Evolutionary conservation across 306 rosid genomes (phyloP).

Genomic region (Gillenia trifoliata): DNA sequence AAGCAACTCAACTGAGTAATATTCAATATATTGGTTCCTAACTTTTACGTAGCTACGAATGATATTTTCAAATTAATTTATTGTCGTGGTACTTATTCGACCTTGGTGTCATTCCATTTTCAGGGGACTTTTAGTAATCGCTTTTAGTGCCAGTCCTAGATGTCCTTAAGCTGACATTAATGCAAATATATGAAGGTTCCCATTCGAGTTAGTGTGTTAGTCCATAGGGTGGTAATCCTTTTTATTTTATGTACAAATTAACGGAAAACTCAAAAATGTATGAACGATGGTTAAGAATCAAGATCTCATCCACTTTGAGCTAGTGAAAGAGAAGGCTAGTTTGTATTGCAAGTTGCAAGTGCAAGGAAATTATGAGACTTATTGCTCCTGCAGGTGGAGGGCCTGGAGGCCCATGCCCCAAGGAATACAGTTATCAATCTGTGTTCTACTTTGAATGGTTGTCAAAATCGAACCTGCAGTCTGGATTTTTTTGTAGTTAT

Average conservation of each 20-base stretch:
- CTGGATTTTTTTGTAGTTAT: neutral
- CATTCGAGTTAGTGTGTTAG: no score
- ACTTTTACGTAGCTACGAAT: neutral
- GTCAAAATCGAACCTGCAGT: neutral
- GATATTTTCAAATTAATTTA: neutral
- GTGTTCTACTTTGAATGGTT: neutral
- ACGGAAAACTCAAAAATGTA: no score
- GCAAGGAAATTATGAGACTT: neutral
- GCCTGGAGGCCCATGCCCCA: neutral
- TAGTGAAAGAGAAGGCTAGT: no score
- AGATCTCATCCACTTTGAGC: no score
- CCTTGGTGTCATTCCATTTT: neutral
- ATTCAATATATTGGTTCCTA: neutral
- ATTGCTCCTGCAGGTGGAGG: neutral
- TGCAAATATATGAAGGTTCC: neutral
- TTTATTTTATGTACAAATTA: no score
- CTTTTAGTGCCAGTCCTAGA: neutral
- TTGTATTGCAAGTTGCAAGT: constrained; percentile 6
- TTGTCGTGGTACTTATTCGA: neutral
- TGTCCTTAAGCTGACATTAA: neutral
- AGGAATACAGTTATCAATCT: neutral
- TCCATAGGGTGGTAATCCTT: no score
- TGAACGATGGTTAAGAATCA: no score
- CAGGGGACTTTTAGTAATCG: neutral
- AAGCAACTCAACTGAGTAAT: neutral